These are phyloP conservation scores for Millerozyma miso DNA, from an alignment of 805 yeast genomes.

Conservation along the genomic window DNA sequence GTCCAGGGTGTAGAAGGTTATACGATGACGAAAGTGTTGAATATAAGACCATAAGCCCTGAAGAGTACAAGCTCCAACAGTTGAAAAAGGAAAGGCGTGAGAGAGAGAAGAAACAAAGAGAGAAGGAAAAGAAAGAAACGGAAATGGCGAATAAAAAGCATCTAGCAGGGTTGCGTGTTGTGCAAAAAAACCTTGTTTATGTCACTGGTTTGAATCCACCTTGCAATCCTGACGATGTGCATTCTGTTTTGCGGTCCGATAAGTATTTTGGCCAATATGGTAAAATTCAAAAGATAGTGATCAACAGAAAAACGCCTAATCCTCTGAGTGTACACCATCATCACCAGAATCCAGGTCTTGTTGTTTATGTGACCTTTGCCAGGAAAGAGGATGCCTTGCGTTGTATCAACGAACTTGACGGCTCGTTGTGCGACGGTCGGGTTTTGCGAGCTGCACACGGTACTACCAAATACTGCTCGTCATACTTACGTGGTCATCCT, in stretches of 20 bases:
- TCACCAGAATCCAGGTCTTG: slow-evolving; percentile 71
- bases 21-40: slow-evolving; percentile 93
- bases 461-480: slow-evolving; percentile 97
- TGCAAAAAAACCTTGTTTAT: slow-evolving; percentile 93
- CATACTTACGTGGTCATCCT: slow-evolving; percentile 88
- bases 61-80: slow-evolving; percentile 82
- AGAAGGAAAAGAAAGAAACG: slow-evolving; percentile 86
- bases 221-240: slow-evolving; percentile 77
- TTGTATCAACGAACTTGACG: slow-evolving; percentile 90
- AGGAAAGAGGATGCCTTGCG: slow-evolving; percentile 91
- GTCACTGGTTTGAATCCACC: slow-evolving; percentile 93
- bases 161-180: slow-evolving; percentile 95
- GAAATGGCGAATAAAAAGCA: slow-evolving; percentile 83
- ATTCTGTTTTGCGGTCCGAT: slow-evolving; percentile 77
- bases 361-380: slow-evolving; percentile 92
- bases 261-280: slow-evolving; percentile 99
- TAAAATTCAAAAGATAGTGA: slow-evolving; percentile 87
- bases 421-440: slow-evolving; percentile 88
- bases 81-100: slow-evolving; percentile 77
- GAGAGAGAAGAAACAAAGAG: slow-evolving; percentile 76
- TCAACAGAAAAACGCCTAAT: slow-evolving; percentile 68
- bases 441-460: slow-evolving; percentile 94
- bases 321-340: slow-evolving; percentile 28
- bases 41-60: slow-evolving; percentile 76
- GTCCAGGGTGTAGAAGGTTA: slow-evolving; percentile 95